Base-by-base conservation (phyloP, 495 filamentous ascomycete species). In the Hypoxylon crocopeplum region DNA sequence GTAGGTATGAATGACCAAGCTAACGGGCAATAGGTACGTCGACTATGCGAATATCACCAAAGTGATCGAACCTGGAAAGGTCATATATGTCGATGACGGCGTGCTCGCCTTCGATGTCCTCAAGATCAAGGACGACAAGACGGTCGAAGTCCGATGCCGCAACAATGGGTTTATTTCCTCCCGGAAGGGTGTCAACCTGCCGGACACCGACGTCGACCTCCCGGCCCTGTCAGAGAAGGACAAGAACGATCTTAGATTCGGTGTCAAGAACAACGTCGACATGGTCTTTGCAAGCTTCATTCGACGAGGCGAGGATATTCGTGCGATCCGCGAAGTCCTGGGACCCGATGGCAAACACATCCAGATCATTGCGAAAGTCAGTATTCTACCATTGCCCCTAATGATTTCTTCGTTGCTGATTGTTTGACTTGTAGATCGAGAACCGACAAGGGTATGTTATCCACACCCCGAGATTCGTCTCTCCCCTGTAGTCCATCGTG, bases 21-120 rank as follows among this genome's bases (percentile, higher is more conserved):
- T 59, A 59, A 63, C 13, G 29, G 22, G 12, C 38, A 48, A 41
- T 57, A 97, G 92, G 92, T 96, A 92, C 66, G 89, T 98, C 68
- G 94, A 98, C 81, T 98, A 98, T 79, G 93, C 93, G 86, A 98
- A 98, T 83, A 97, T 98, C 82, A 97, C 94, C 78, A 96, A 93
- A 78, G 93, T 98, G 69, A 98, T 98, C 73, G 73, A 87, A 62
- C 77, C 83, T n/a, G 95, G 95, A 67, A 92, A 93, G 67, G 88
- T 89, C 73, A 96, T 98, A 82, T 98, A 95, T 78, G 95, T 98
- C 60, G 94, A 98, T 69, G 94, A 98, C 66, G 94, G 94, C 69
- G 92, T 98, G 48, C 87, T 98, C 50, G 93, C 93, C 3, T 97
- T 98, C 68, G 88, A 96, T 68, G 94, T 98, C 30, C 62, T 97